Conservation (phyloP, 1,284 basidiomycete genomes). For the Rhodotorula sp. region DNA sequence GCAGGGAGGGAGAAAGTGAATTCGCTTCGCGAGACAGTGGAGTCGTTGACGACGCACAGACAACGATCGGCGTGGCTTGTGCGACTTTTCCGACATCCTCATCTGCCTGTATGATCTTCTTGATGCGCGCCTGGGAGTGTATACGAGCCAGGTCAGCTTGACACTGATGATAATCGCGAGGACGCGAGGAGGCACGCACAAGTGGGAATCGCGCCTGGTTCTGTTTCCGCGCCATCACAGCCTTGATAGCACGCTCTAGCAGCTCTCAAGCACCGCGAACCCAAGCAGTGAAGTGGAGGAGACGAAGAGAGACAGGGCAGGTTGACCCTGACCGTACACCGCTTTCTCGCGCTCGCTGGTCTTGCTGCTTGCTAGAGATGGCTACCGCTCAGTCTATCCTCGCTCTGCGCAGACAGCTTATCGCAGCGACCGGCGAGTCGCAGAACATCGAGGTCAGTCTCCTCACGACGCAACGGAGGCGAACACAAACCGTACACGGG, state of each 20-base stretch:
- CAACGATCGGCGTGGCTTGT: slow-evolving; percentile 92
- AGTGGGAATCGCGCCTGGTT: slow-evolving; percentile 39
- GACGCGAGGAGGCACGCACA: slow-evolving; percentile 12
- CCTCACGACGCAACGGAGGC: not conserved
- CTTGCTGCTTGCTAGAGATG: not conserved
- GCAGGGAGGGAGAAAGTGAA: not conserved
- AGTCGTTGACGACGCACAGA: slow-evolving; percentile 66
- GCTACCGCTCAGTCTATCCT: slow-evolving; percentile 5
- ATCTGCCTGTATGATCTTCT: slow-evolving; percentile 99
- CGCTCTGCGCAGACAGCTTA: slow-evolving; percentile 15
- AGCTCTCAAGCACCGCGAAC: not conserved
- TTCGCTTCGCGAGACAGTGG: not conserved
- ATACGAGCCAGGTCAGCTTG: not conserved
- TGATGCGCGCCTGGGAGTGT: slow-evolving; percentile 70
- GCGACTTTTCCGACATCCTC: slow-evolving; percentile 99
- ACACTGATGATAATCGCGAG: not conserved
- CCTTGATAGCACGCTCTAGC: too few species aligned
- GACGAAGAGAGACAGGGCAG: not conserved
- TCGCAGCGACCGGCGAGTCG: slow-evolving; percentile 9
- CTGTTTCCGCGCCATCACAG: slow-evolving; percentile 27
- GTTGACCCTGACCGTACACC: not conserved
- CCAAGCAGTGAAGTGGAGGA: not conserved
- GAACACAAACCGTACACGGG: not conserved
- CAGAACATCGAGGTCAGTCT: slow-evolving; percentile 30
- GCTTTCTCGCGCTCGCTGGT: not conserved